Evolutionary conservation across 2,329 filamentous ascomycete genomes (phyloP), one percentile per base, ranked within the genome.

Genomic region (Xylariomycetidae sp.): DNA sequence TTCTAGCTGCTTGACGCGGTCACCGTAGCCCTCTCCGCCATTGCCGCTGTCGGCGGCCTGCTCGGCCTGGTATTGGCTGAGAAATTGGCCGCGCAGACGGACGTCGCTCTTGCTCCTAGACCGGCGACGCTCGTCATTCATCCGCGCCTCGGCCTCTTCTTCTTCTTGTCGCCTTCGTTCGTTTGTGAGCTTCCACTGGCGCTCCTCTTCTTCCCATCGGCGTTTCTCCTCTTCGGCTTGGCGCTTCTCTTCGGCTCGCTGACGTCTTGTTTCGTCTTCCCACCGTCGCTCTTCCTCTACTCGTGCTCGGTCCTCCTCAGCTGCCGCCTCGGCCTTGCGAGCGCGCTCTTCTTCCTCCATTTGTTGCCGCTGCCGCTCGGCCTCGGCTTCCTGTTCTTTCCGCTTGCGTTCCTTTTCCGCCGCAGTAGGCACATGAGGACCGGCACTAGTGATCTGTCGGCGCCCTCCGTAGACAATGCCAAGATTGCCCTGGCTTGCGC

Each of bases 401-500:
- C 75, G 64, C 37, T 56, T 60, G 26, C 82, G 82, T 59, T 95
- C 85, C 63, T 94, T 95, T 48, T 95, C 89, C 3, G 82, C 84
- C 43, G 88, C 49, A 53, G 70, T 90, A 1, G 89, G 88, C 8
- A 96, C 86, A 28, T 74, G 60, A 5, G 92, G 92, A 19, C 77
- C 72, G 10, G 86, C 76, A 49, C 74, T 87, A 7, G 89, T 96
- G 55, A 98, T 96, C 63, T 98, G 92, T 39, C 92, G 78, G 49
- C 89, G 77, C 13, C 82, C 86, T 35, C 92, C 92, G 60, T 96
- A 96, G 9, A 85, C 79, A 48, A 98, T 87, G 13, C 92, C 92
- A 41, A 95, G 79, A 50, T 94, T 96, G 3, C 87, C 90, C 58
- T 98, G 92, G 52, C 86, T 95, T 17, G 92, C 92, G 30, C 92